Evolutionary conservation across 495 filamentous ascomycete genomes (phyloP).

Genomic region (Tuber brumale): DNA sequence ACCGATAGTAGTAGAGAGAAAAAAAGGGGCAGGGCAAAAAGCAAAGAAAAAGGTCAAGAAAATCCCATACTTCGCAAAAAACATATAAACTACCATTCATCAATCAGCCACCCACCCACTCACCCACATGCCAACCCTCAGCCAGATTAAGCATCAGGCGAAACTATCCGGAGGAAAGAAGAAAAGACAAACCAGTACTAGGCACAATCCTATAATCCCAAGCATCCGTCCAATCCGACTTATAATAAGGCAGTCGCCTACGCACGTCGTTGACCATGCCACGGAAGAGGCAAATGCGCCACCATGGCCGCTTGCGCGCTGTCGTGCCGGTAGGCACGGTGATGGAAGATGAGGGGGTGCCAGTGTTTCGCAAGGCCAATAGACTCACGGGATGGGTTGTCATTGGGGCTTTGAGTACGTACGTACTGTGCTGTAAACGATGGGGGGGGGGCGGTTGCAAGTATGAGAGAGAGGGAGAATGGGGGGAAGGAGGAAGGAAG

Average conservation of each 20-base stretch:
- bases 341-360: neutral
- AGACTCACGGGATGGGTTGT: neutral
- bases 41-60: neutral
- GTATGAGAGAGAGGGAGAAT: neutral
- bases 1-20: neutral
- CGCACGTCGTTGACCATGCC: constrained; percentile 71
- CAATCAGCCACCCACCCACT: neutral
- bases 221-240: constrained; percentile 73
- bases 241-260: constrained; percentile 65
- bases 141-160: neutral
- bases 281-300: constrained; percentile 54
- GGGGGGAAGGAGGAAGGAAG: neutral
- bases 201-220: constrained; percentile 80
- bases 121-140: constrained; percentile 9
- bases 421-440: neutral
- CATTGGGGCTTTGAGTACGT: neutral
- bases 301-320: constrained; percentile 48
- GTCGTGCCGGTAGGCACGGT: constrained; percentile 13
- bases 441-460: neutral
- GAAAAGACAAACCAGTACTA: constrained; percentile 48
- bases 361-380: neutral
- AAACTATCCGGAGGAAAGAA: neutral
- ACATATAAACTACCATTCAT: constrained; percentile 62
- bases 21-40: neutral
- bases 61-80: constrained; percentile 70